Evolutionary conservation across 2,329 filamentous ascomycete genomes (phyloP).

Genomic region (Fusarium sp.): DNA sequence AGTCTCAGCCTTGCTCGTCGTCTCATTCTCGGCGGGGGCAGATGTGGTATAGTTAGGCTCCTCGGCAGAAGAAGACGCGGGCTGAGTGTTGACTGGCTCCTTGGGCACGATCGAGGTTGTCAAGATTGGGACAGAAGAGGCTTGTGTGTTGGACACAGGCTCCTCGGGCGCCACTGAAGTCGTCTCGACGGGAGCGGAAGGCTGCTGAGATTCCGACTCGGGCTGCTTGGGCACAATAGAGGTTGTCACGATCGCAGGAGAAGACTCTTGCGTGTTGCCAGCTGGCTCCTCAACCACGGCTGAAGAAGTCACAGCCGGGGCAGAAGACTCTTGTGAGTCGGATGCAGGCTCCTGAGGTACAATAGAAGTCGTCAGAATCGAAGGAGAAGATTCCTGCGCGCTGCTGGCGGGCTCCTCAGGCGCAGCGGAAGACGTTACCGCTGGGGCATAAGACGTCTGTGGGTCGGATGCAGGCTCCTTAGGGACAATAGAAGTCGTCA

Average conservation of each 20-base stretch:
- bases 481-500: constrained; percentile 39
- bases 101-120: constrained; percentile 37
- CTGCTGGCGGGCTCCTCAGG: not conserved
- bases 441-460: not conserved
- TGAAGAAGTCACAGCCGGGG: not conserved
- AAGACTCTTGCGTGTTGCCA: not conserved
- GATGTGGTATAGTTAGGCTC: constrained; percentile 12
- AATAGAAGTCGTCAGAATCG: not conserved
- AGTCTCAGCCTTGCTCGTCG: not conserved
- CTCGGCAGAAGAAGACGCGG: not conserved
- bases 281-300: not conserved
- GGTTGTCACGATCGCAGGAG: not conserved
- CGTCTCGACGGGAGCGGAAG: not conserved
- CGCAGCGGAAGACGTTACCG: not conserved
- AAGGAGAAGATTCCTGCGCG: not conserved
- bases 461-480: constrained; percentile 25
- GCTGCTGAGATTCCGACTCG: not conserved
- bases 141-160: not conserved
- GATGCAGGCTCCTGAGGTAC: not conserved
- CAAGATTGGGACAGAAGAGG: constrained; percentile 6
- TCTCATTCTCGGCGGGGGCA: not conserved
- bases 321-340: not conserved
- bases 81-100: constrained; percentile 15
- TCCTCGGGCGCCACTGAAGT: not conserved
- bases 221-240: not conserved